A percentile compares a stretch with the other conserved stretches of the same genome.
phyloP scores from a whole-genome alignment of 371 early-diverging fungal genomes.

The Haplosporangium sp. region DNA sequence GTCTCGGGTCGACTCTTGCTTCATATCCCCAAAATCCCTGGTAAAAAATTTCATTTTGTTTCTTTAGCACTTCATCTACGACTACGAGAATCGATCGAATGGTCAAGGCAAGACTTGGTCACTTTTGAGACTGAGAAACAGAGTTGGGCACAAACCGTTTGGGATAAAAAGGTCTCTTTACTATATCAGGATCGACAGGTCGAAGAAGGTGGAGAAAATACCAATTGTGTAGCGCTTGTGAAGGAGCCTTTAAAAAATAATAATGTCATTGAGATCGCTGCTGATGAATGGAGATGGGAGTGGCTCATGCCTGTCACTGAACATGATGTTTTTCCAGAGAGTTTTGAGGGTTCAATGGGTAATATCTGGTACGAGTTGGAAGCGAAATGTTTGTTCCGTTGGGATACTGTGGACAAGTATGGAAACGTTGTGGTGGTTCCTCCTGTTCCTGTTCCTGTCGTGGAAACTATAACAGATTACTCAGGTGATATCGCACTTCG shows the following conservation, averaged over 20 bases:
- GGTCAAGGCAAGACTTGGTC: constrained; percentile 47
- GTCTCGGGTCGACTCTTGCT: constrained; percentile 44
- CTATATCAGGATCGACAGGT: constrained; percentile 39
- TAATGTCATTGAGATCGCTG: constrained; percentile 18
- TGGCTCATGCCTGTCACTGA: constrained; percentile 39
- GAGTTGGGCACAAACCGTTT: constrained; percentile 46
- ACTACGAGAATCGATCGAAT: constrained; percentile 41
- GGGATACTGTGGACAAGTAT: constrained; percentile 41
- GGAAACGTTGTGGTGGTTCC: constrained; percentile 10
- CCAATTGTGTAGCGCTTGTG: constrained; percentile 27
- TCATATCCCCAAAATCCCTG: constrained; percentile 38
- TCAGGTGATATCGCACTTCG: too few relatives aligned
- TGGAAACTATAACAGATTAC: neutral
- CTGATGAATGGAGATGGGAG: constrained; percentile 53
- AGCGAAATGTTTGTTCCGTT: constrained; percentile 49
- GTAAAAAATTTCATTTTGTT: constrained; percentile 46
- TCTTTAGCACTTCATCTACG: constrained; percentile 41
- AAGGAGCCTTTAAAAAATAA: constrained; percentile 24
- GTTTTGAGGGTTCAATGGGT: constrained; percentile 53
- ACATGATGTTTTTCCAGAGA: constrained; percentile 42
- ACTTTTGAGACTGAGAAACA: constrained; percentile 46
- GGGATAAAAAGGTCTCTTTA: constrained; percentile 38
- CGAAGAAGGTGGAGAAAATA: constrained; percentile 13
- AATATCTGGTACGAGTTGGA: constrained; percentile 53
- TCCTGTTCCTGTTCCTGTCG: neutral